phyloP scores from a whole-genome alignment of 2,329 filamentous ascomycete species.

The Trichoderma endophyticum region DNA sequence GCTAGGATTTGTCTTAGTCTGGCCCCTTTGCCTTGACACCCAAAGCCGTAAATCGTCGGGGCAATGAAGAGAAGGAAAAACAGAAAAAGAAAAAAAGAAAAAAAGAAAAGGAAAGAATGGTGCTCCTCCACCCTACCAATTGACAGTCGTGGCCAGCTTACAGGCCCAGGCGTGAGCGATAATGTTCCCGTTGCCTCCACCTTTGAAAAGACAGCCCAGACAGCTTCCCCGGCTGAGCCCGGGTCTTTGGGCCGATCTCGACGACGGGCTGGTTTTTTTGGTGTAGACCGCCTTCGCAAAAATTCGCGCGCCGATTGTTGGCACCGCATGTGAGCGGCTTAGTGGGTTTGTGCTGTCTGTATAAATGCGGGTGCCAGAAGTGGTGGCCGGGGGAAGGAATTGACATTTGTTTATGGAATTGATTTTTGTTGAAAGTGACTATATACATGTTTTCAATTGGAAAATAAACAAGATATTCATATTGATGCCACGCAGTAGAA shows the following conservation, averaged over 20 bases:
- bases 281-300: slow-evolving; percentile 19
- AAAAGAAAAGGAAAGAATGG: background rate
- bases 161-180: background rate
- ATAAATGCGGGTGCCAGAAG: background rate
- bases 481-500: background rate
- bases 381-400: background rate
- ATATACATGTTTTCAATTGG: background rate
- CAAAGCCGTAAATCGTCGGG: background rate
- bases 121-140: background rate
- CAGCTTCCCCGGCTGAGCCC: slow-evolving; percentile 9
- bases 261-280: slow-evolving; percentile 8
- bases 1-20: background rate
- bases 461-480: no score
- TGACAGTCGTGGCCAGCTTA: background rate
- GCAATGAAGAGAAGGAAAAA: background rate
- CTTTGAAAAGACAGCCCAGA: background rate
- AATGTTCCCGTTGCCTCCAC: slow-evolving; percentile 7
- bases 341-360: background rate
- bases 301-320: slow-evolving; percentile 18
- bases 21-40: slow-evolving; percentile 4
- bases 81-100: background rate
- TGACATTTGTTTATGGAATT: background rate
- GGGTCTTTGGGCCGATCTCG: slow-evolving; percentile 17
- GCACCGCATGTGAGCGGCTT: slow-evolving; percentile 14
- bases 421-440: background rate